A percentile compares a stretch with the other conserved stretches of the same genome.
phyloP scores from a whole-genome alignment of 768 basidiomycete genomes.

The Gautieria morchelliformis region DNA sequence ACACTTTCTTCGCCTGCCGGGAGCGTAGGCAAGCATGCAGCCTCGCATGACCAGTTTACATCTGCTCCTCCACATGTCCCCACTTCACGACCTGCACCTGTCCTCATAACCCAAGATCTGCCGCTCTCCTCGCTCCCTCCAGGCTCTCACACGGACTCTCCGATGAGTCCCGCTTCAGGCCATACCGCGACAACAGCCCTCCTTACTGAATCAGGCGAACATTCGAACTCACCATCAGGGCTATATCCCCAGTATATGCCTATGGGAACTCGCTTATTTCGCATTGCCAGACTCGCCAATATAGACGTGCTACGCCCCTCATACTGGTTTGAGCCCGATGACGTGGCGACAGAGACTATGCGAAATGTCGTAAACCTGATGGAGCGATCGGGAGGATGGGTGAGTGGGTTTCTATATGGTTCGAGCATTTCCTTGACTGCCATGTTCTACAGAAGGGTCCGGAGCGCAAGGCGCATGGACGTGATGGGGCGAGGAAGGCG shows the following conservation, averaged over 20 bases:
- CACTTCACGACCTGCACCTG: too few relatives aligned
- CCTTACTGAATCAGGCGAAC: too few relatives aligned
- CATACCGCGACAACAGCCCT: too few relatives aligned
- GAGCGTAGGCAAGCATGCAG: too few relatives aligned
- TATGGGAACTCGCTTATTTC: not conserved
- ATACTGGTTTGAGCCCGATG: conserved; percentile 2
- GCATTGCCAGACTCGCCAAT: not conserved
- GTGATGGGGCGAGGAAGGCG: not conserved
- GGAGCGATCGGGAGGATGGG: not conserved
- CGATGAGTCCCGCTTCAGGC: too few relatives aligned
- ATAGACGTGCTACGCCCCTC: not conserved
- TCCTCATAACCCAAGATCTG: too few relatives aligned
- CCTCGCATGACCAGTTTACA: too few relatives aligned
- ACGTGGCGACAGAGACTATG: not conserved
- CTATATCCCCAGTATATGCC: not conserved
- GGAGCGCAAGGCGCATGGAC: not conserved
- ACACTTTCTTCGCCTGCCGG: too few relatives aligned
- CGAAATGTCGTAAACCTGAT: not conserved
- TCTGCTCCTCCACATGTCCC: too few relatives aligned
- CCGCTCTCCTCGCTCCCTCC: too few relatives aligned
- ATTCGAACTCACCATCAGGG: not conserved
- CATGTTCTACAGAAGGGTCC: not conserved
- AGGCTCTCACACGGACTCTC: too few relatives aligned
- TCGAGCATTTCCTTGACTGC: not conserved
- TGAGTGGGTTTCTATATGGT: not conserved